Evolutionary conservation across 805 yeast species (phyloP).

Genomic region (Priceomyces carsonii): DNA sequence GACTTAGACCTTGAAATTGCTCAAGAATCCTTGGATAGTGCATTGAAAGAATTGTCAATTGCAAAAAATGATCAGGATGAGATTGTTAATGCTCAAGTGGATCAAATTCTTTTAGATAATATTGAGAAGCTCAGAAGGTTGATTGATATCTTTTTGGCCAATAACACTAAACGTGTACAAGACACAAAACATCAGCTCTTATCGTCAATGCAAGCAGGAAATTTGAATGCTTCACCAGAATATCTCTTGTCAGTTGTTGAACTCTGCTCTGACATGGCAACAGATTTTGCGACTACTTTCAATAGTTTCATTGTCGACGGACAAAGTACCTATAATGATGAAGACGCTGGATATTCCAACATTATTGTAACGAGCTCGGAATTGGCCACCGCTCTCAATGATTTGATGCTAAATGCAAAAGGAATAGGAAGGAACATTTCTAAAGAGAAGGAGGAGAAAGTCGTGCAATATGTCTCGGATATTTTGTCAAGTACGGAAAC

Average conservation of each 20-base stretch:
- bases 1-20: slow-evolving; percentile 79
- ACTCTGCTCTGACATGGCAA: slow-evolving; percentile 66
- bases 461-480: slow-evolving; percentile 50
- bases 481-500: slow-evolving; percentile 61
- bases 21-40: slow-evolving; percentile 76
- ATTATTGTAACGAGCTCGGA: slow-evolving; percentile 64
- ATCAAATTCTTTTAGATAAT: slow-evolving; percentile 49
- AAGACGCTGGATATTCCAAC: slow-evolving; percentile 56
- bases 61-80: slow-evolving; percentile 50
- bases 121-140: slow-evolving; percentile 49
- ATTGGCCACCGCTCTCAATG: slow-evolving; percentile 62
- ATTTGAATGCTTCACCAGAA: slow-evolving; percentile 71
- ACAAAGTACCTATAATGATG: slow-evolving; percentile 41
- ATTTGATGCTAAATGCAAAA: slow-evolving; percentile 64
- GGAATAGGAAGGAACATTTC: slow-evolving; percentile 62
- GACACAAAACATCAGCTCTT: slow-evolving; percentile 68
- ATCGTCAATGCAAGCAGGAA: slow-evolving; percentile 82
- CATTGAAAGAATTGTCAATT: slow-evolving; percentile 58
- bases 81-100: slow-evolving; percentile 60
- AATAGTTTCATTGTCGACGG: slow-evolving; percentile 79
- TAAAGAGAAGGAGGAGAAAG: slow-evolving; percentile 53
- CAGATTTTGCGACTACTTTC: slow-evolving; percentile 78
- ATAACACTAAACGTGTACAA: slow-evolving; percentile 73
- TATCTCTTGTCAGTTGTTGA: slow-evolving; percentile 69
- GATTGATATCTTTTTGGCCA: slow-evolving; percentile 69